A percentile compares a stretch with the other conserved stretches of the same genome.
Conservation (phyloP, 768 basidiomycete species). For the Phylloporus rhodoxanthus region DNA sequence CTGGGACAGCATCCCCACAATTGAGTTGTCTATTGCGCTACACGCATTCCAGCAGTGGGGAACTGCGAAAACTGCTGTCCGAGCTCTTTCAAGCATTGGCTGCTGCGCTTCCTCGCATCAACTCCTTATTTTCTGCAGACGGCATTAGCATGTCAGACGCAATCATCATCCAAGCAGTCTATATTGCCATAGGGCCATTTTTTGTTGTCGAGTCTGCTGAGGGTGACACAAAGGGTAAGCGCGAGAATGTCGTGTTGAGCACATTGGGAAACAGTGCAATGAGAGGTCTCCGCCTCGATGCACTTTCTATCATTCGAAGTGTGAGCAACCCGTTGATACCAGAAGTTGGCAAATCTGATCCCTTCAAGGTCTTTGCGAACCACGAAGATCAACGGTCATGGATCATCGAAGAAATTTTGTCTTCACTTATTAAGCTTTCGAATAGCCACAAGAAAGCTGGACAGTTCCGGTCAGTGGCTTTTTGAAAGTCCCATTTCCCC, state of each 20-base stretch:
- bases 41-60: slow-evolving; percentile 28
- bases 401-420: slow-evolving; percentile 97
- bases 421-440: slow-evolving; percentile 83
- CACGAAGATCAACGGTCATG: slow-evolving; percentile 88
- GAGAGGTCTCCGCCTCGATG: slow-evolving; percentile 75
- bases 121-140: slow-evolving; percentile 66
- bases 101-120: slow-evolving; percentile 68
- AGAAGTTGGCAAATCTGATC: slow-evolving; percentile 1
- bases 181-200: slow-evolving; percentile 90
- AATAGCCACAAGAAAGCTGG: slow-evolving; percentile 87
- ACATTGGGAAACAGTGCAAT: slow-evolving; percentile 76
- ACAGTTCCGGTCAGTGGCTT: slow-evolving; percentile 65
- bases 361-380: slow-evolving; percentile 76
- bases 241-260: slow-evolving; percentile 48
- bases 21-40: slow-evolving; percentile 48
- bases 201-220: slow-evolving; percentile 76
- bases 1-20: slow-evolving; percentile 40
- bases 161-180: slow-evolving; percentile 89
- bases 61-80: slow-evolving; percentile 45
- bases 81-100: slow-evolving; percentile 73
- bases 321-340: slow-evolving; percentile 41
- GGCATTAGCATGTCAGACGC: slow-evolving; percentile 72
- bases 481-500: background rate
- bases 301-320: slow-evolving; percentile 76
- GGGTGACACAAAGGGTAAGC: slow-evolving; percentile 50